Conservation (phyloP, 2,329 filamentous ascomycete genomes). For the Coleophoma eucalyptorum region DNA sequence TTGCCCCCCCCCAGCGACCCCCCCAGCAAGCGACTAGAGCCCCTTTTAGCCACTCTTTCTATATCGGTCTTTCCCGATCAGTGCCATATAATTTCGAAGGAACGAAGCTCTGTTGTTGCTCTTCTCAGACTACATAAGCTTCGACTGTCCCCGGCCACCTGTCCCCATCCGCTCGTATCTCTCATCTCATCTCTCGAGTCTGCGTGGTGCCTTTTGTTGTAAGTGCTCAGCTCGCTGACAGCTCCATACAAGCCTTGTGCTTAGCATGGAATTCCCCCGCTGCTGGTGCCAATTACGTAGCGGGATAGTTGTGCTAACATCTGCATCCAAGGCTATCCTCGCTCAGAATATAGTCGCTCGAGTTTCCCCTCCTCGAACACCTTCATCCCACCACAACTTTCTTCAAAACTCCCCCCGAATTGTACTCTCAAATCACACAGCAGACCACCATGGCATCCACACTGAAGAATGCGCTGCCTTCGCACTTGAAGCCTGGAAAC, state of each 20-base stretch:
- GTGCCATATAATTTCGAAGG: neutral
- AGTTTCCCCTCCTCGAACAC: neutral
- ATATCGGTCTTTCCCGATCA: neutral
- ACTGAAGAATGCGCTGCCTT: slow-evolving; percentile 73
- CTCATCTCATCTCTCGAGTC: neutral
- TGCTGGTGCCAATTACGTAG: too few species aligned
- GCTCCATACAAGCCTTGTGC: neutral
- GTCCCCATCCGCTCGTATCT: neutral
- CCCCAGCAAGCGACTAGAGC: neutral
- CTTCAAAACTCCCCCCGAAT: neutral
- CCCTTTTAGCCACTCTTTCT: neutral
- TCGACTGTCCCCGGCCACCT: neutral
- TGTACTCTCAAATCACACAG: too few species aligned
- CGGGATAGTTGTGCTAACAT: too few species aligned
- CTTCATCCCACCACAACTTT: neutral
- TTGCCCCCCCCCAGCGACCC: neutral
- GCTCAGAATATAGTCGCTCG: too few species aligned
- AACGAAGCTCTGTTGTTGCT: neutral
- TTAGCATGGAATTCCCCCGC: neutral
- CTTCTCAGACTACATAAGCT: neutral
- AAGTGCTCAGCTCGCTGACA: neutral
- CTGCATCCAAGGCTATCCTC: too few species aligned
- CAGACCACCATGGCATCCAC: slow-evolving; percentile 57
- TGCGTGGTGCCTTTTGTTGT: neutral
- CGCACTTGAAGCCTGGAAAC: slow-evolving; percentile 70